A percentile compares a stretch with the other conserved stretches of the same genome.
These are phyloP conservation scores for Elaeagnus macrophylla DNA, from an alignment of 306 rosid species.

Conservation along the genomic window DNA sequence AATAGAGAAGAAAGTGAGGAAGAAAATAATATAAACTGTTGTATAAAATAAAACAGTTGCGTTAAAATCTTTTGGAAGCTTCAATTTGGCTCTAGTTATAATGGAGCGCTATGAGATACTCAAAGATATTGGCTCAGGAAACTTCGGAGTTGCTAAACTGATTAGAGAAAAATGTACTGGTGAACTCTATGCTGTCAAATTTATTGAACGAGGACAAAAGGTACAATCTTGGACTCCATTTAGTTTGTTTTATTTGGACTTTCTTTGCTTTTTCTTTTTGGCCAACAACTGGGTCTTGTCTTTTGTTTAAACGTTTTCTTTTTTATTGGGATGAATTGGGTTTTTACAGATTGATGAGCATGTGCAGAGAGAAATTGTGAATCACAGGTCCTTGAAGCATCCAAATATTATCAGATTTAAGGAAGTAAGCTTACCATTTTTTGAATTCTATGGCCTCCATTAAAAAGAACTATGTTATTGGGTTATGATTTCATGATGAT, in stretches of 20 bases:
- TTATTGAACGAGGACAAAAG: constrained; percentile 85
- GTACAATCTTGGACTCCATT: constrained; percentile 25
- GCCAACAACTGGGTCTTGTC: no score
- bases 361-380: constrained; percentile 95
- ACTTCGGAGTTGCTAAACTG: constrained; percentile 89
- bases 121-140: constrained; percentile 90
- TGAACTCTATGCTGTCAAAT: constrained; percentile 81
- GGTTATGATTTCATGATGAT: no score
- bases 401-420: constrained; percentile 90
- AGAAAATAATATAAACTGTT: background rate
- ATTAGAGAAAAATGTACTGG: constrained; percentile 69
- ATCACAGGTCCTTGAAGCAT: constrained; percentile 90
- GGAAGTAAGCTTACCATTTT: constrained; percentile 46
- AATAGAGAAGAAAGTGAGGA: no score
- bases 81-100: background rate
- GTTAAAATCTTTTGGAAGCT: background rate
- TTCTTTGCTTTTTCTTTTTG: no score
- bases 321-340: background rate
- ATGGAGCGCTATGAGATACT: constrained; percentile 81
- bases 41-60: background rate
- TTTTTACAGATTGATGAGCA: constrained; percentile 78
- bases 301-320: background rate
- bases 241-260: background rate
- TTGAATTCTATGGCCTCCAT: background rate
- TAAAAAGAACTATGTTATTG: no score